A percentile compares a stretch with the other conserved stretches of the same genome.
Evolutionary conservation across 441 rosid species (phyloP).

Genomic region (Daphne laureola): DNA sequence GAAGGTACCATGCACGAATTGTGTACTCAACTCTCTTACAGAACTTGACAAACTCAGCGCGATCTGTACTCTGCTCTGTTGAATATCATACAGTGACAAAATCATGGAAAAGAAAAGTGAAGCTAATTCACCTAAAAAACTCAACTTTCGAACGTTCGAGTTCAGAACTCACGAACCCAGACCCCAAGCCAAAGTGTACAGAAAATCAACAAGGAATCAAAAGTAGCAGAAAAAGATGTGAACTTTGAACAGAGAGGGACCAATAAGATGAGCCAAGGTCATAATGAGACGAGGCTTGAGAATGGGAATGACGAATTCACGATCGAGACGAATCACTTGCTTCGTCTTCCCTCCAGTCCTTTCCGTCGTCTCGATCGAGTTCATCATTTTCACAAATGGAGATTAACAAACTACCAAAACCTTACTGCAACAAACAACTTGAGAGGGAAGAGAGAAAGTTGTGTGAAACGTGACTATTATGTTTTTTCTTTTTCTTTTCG

Average conservation of each 20-base stretch:
- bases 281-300: constrained; percentile 74
- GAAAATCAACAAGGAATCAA: too few species aligned
- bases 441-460: too few species aligned
- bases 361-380: too few species aligned
- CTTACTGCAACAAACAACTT: too few species aligned
- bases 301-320: constrained; percentile 86
- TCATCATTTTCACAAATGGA: background rate
- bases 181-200: background rate
- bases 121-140: background rate
- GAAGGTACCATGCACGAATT: constrained; percentile 91
- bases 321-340: constrained; percentile 72
- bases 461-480: too few species aligned
- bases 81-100: constrained; percentile 1
- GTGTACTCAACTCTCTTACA: constrained; percentile 86
- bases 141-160: too few species aligned
- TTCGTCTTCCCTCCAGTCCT: constrained; percentile 31
- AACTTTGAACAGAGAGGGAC: constrained; percentile 21
- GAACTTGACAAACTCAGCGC: constrained; percentile 75
- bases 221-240: background rate
- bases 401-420: background rate
- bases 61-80: constrained; percentile 52
- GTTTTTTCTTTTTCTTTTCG: too few species aligned
- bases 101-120: background rate
- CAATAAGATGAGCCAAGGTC: constrained; percentile 74
- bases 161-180: too few species aligned